Base-by-base conservation (phyloP, 2,329 filamentous ascomycete species). In the Phaeosphaeriaceae sp. region DNA sequence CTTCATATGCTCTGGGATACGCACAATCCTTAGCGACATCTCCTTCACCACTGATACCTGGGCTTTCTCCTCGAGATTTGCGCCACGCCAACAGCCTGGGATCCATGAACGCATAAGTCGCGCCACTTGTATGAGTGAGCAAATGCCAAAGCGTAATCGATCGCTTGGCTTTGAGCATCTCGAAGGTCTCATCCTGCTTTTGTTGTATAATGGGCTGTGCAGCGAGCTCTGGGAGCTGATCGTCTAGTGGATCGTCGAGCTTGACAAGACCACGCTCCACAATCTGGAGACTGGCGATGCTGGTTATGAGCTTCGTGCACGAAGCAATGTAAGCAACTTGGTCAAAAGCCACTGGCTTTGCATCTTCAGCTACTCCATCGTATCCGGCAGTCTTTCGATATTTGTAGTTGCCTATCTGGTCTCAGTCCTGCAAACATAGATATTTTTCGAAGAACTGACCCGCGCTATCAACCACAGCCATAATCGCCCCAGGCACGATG, bases 271-370 rank as follows among this genome's bases (percentile, higher is more conserved):
- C 72, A 10, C 60, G 56, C 41, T 76, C 71, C 2, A 77, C 72
- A 22, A 58, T 55, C 48, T 76, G 71, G 19, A 76, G 53, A 1
- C 66, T 67, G 3, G 70, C 69, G 46, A 77, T 70, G 7, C 63
- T 61, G 19, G 70, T 60, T n/a, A 76, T 65, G 10, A 75, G 62
- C 52, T 76, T 76, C 1, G 69, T 76, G 58, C 65, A 71, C 1
- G 69, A 74, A 15, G 73, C 73, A 7, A 75, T 58, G 77, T 79
- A 84, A 62, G 86, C 89, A 1, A 86, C 77, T 15, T 77, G 84
- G 40, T 71, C 66, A 31, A 86, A 75, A 0, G 80, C 81, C 82
- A 90, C 85, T 4, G 82, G 76, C 45, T 84, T 80, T 0, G 77
- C 65, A 10, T 71, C 66, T 9, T 71, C 58, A 1, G 72, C 52